A percentile compares a stretch with the other conserved stretches of the same genome.
These are phyloP conservation scores for Sporisorium sorghi DNA, from an alignment of 1,284 basidiomycete genomes.

Conservation along the genomic window DNA sequence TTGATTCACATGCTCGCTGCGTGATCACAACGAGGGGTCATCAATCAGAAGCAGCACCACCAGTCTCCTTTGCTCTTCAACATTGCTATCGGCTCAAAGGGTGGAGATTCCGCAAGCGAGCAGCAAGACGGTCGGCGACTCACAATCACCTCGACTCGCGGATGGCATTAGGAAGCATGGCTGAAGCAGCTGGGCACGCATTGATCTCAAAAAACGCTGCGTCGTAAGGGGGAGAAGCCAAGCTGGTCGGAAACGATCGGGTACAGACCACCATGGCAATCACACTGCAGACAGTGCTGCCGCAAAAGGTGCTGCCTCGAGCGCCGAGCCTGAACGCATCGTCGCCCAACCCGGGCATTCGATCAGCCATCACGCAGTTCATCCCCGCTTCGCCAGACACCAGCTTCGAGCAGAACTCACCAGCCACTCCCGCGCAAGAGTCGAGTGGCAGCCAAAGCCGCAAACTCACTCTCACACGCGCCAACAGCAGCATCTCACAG, in stretches of 20 bases:
- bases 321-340: slow-evolving; percentile 38
- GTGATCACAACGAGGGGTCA: not conserved
- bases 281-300: slow-evolving; percentile 39
- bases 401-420: slow-evolving; percentile 12
- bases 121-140: not conserved
- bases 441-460: not conserved
- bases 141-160: not conserved
- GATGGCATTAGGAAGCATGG: slow-evolving; percentile 5
- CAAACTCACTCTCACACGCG: not conserved
- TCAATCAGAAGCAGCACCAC: not conserved
- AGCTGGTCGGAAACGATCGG: not conserved
- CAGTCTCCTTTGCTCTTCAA: not conserved
- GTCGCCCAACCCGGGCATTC: slow-evolving; percentile 42
- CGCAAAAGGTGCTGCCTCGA: slow-evolving; percentile 39
- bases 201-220: not conserved
- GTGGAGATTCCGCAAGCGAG: not conserved
- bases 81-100: not conserved
- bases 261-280: slow-evolving; percentile 24
- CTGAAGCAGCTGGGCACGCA: not conserved
- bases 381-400: slow-evolving; percentile 40
- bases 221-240: not conserved
- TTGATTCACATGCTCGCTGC: not conserved
- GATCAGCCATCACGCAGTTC: slow-evolving; percentile 44
- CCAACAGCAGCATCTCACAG: slow-evolving; percentile 15
- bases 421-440: not conserved